These are phyloP conservation scores for Gynochthodes officinalis DNA, from an alignment of 257 asterid species.

Conservation along the genomic window DNA sequence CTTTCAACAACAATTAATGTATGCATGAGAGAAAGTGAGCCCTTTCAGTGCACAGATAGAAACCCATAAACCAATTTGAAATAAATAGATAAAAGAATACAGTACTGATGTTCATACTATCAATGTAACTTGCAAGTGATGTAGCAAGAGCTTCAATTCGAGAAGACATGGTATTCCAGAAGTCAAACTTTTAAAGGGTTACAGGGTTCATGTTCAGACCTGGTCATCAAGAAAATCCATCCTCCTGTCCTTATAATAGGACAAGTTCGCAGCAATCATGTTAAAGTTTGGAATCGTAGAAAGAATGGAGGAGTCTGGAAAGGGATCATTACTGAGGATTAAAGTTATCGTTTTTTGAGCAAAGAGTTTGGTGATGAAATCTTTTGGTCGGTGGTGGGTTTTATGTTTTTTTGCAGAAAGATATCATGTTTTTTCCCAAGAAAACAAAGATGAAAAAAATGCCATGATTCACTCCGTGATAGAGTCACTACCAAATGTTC, in stretches of 20 bases:
- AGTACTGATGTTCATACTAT: slow-evolving; percentile 20
- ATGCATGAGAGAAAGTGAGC: not conserved
- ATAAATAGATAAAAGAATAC: not conserved
- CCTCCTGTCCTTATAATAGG: not conserved
- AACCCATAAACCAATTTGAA: not conserved
- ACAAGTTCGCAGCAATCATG: not conserved
- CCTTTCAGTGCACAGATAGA: not conserved
- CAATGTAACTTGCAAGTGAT: slow-evolving; percentile 36
- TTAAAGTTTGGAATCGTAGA: not conserved
- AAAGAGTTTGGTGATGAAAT: slow-evolving; percentile 23
- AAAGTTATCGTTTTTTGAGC: not conserved
- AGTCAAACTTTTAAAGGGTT: not conserved
- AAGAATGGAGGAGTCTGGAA: not conserved
- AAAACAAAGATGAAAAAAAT: too few relatives aligned
- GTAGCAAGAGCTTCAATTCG: slow-evolving; percentile 17
- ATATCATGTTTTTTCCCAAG: slow-evolving; percentile 16
- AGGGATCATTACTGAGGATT: slow-evolving; percentile 1
- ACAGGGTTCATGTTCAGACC: not conserved
- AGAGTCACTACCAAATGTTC: not conserved
- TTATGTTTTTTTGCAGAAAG: slow-evolving; percentile 8
- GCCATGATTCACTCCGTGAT: slow-evolving; percentile 29
- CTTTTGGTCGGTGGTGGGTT: slow-evolving; percentile 28
- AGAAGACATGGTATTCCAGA: slow-evolving; percentile 14
- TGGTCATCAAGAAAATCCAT: not conserved
- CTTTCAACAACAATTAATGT: not conserved